Percentiles rank a stretch among this genome's conserved stretches.
Evolutionary conservation across 2,329 filamentous ascomycete genomes (phyloP).

Genomic region (Neurospora crassa): DNA sequence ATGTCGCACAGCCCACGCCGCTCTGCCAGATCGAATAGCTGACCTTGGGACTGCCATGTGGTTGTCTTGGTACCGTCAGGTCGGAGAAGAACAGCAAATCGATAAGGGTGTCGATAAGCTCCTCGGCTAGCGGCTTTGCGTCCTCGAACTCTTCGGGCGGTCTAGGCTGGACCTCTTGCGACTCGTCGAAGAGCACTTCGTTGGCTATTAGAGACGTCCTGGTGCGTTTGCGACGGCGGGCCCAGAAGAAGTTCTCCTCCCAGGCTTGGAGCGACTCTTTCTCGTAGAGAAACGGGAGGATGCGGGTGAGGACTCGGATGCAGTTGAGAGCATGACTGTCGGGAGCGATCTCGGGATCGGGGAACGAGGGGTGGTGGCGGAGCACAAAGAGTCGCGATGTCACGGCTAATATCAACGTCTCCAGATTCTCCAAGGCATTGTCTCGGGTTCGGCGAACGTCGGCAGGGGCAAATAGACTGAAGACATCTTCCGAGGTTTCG

Average conservation of each 20-base stretch:
- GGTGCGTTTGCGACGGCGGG: constrained; percentile 59
- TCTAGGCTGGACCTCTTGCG: constrained; percentile 43
- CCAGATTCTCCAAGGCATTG: constrained; percentile 74
- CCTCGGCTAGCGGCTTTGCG: constrained; percentile 79
- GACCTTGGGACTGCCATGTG: constrained; percentile 66
- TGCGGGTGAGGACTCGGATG: constrained; percentile 77
- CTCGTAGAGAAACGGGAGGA: constrained; percentile 89
- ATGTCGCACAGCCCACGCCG: constrained; percentile 88
- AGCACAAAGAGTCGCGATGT: constrained; percentile 75
- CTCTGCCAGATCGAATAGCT: constrained; percentile 97
- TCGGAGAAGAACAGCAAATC: constrained; percentile 88
- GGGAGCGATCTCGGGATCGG: constrained; percentile 73
- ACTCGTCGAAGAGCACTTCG: constrained; percentile 80
- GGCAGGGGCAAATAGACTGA: constrained; percentile 83
- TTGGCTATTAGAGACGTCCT: constrained; percentile 55
- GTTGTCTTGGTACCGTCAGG: constrained; percentile 70
- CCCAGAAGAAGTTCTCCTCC: constrained; percentile 95
- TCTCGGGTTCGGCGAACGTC: constrained; percentile 86
- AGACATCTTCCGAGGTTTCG: constrained; percentile 91
- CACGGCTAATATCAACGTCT: constrained; percentile 76
- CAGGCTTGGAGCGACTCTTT: constrained; percentile 71
- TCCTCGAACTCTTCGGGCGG: constrained; percentile 62
- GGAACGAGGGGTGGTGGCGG: constrained; percentile 84
- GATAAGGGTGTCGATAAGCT: constrained; percentile 80
- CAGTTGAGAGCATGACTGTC: constrained; percentile 92